phyloP scores from a whole-genome alignment of 306 rosid species.

The Quercus bicolor region DNA sequence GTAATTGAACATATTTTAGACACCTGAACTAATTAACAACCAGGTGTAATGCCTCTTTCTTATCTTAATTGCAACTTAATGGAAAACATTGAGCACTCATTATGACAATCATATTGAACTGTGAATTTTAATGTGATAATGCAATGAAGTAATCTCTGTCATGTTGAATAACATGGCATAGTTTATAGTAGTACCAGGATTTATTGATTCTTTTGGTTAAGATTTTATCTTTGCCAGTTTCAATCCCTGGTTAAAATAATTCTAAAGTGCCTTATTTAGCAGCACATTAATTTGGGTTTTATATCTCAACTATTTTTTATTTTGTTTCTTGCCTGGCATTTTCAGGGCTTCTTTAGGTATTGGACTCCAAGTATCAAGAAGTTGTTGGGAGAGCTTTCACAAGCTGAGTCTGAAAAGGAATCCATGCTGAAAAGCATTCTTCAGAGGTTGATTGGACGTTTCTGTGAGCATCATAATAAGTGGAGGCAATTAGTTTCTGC shows the following conservation, averaged over 20 bases:
- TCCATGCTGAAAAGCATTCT: constrained; percentile 69
- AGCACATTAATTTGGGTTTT: not conserved
- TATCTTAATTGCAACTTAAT: not conserved
- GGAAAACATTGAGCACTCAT: not conserved
- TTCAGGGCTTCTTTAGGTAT: constrained; percentile 86
- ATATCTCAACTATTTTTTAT: constrained; percentile 3
- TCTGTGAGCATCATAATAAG: constrained; percentile 66
- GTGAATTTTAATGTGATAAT: not conserved
- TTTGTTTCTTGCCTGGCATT: constrained; percentile 24
- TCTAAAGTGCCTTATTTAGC: not conserved
- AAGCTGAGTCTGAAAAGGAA: constrained; percentile 74
- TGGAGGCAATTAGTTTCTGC: constrained; percentile 86
- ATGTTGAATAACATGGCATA: not conserved
- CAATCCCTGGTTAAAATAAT: not conserved
- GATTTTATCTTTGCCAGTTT: not conserved
- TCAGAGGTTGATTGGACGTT: constrained; percentile 71
- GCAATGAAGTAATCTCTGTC: not conserved
- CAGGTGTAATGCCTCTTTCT: not conserved
- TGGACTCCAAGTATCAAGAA: constrained; percentile 82
- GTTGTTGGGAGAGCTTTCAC: constrained; percentile 58
- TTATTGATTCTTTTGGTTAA: not conserved
- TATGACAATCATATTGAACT: not conserved
- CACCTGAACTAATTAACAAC: not conserved
- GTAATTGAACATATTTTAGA: not conserved
- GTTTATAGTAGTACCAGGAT: not conserved